Base-by-base conservation (phyloP, 768 basidiomycete species). In the Lactarius evosmus region DNA sequence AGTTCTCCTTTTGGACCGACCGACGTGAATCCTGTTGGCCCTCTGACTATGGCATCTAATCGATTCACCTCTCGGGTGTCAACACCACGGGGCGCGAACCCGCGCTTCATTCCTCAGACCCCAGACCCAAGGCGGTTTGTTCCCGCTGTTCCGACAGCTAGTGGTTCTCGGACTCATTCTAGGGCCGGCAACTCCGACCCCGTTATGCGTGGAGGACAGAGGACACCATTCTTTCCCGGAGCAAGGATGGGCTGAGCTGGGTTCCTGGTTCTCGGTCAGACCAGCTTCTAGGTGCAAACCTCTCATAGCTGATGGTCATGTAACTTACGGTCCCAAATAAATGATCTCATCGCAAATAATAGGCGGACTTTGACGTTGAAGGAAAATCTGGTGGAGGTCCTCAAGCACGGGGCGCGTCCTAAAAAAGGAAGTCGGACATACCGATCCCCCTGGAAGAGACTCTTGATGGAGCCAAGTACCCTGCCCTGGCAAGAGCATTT, bases 151-250 rank as follows among this genome's bases (percentile, higher is more conserved):
- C 41, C 51, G 22, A 54, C 58, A 46, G 30, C 56, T 38, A 25
- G 49, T 16, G 60, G 55, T 17, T 62, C 62, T 46, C 66, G 64
- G 9, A 58, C 52, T 14, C 61, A 60, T 17, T 67, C 71, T 53
- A 68, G 72, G 22, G 41, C 71, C 12, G 51, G 61, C 8, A 67
- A 61, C 14, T 34, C 68, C 16, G 38, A 55, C 49, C 54, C 54
- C 19, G n/a, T 34, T 16, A 14, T 51, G 22, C 61, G 56, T 27
- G 60, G 40, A 29, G 59, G 74, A 58, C 85, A 88, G 63, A 79
- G 85, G 69, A 75, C 77, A 65, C 82, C 85, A 46, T 88, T 88
- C 71, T 70, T 82, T 40, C 78, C 78, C 32, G 75, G 76, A 29
- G 58, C 67, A 41, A 55, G 51, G 51, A 41, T 64, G 74, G 40